Conservation (phyloP, 768 basidiomycete species). For the Naganishia friedmannii region DNA sequence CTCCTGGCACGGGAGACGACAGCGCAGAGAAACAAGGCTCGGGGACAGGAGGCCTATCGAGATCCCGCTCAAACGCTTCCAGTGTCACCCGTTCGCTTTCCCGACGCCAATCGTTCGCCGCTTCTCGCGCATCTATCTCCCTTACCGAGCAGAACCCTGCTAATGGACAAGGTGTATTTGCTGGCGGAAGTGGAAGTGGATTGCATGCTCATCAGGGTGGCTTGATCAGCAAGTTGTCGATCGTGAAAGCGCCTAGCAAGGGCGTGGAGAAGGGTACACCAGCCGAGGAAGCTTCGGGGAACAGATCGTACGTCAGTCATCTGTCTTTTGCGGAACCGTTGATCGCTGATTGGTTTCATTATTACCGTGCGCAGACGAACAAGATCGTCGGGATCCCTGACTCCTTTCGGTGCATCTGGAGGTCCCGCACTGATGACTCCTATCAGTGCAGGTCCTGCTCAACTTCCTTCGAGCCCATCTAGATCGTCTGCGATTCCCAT, state of each 20-base stretch:
- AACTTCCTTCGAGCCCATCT: constrained; percentile 37
- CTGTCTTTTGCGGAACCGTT: background rate
- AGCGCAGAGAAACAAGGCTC: background rate
- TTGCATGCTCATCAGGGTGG: constrained; percentile 22
- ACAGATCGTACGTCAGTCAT: background rate
- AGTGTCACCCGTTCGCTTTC: constrained; percentile 25
- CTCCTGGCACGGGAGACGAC: background rate
- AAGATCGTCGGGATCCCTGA: constrained; percentile 35
- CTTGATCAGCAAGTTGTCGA: constrained; percentile 43
- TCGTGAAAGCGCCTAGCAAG: constrained; percentile 47
- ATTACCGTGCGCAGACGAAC: background rate
- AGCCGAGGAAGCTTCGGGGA: background rate
- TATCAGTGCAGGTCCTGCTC: constrained; percentile 38
- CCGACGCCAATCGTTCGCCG: constrained; percentile 21
- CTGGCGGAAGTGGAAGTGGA: background rate
- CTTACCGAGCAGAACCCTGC: background rate
- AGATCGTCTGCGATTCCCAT: constrained; percentile 30
- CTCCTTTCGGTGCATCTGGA: constrained; percentile 17
- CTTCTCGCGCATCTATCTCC: background rate
- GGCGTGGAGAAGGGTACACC: constrained; percentile 12
- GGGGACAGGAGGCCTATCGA: constrained; percentile 22
- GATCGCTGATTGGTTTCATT: background rate
- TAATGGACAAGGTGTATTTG: background rate
- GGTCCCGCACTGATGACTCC: constrained; percentile 21
- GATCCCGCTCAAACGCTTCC: constrained; percentile 11